A percentile compares a stretch with the other conserved stretches of the same genome.
Evolutionary conservation across 352 stramenopile genomes (phyloP).

Genomic region (Phytophthora pinifolia): DNA sequence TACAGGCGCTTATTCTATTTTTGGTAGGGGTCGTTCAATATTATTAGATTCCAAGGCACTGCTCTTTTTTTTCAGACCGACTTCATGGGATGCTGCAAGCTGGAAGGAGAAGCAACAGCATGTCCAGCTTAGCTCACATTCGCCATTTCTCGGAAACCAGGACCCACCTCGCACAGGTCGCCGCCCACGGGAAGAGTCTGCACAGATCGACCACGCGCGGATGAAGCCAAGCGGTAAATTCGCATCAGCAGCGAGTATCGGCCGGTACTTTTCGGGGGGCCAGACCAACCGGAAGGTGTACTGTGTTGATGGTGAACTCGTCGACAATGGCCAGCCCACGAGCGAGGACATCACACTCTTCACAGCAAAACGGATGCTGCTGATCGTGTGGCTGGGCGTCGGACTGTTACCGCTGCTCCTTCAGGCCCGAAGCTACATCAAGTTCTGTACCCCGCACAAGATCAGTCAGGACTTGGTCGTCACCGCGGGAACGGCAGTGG

Average conservation of each 20-base stretch:
- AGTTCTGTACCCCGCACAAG: slow-evolving; percentile 23
- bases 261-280: slow-evolving; percentile 6
- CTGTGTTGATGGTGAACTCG: neutral
- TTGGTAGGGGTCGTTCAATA: too few species aligned
- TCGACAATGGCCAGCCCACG: neutral
- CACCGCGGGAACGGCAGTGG: neutral
- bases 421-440: slow-evolving; percentile 14
- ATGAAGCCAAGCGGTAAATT: neutral
- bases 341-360: neutral
- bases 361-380: neutral
- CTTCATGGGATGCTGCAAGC: too few species aligned
- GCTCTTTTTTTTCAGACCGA: too few species aligned
- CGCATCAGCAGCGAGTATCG: neutral
- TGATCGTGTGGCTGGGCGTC: slow-evolving; percentile 12
- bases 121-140: too few species aligned
- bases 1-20: too few species aligned
- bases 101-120: too few species aligned
- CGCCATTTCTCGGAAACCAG: neutral
- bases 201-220: neutral
- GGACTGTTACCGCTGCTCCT: slow-evolving; percentile 19
- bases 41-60: too few species aligned
- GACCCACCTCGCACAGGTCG: neutral
- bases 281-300: slow-evolving; percentile 7
- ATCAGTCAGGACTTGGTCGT: slow-evolving; percentile 6
- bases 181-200: neutral